phyloP scores from a whole-genome alignment of 345 rosid genomes.

The Rhizophora mangle region DNA sequence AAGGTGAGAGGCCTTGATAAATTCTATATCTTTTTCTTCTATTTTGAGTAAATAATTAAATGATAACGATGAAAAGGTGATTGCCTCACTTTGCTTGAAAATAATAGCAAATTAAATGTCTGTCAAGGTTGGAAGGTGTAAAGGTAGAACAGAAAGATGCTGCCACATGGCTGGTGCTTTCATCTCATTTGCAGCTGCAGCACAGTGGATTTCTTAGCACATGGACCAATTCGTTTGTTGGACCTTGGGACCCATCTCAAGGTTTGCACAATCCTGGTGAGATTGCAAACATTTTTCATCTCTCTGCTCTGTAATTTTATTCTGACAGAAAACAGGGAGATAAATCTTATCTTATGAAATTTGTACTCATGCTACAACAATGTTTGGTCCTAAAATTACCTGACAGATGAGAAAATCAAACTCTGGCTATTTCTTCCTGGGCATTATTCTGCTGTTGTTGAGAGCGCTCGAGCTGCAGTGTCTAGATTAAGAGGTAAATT shows the following conservation, averaged over 20 bases:
- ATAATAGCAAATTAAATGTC: constrained; percentile 11
- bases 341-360: too few species aligned
- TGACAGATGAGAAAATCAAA: constrained; percentile 91
- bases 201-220: constrained; percentile 82
- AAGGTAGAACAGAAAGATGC: constrained; percentile 83
- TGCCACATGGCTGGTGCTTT: constrained; percentile 75
- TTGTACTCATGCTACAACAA: not conserved
- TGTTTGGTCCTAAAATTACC: constrained; percentile 7
- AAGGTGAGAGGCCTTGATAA: constrained; percentile 45
- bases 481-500: constrained; percentile 78
- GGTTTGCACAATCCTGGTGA: constrained; percentile 97
- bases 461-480: constrained; percentile 75
- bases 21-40: not conserved
- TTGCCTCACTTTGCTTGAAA: constrained; percentile 9
- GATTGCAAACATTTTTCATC: constrained; percentile 14
- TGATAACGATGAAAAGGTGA: not conserved
- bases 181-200: constrained; percentile 83
- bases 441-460: constrained; percentile 59
- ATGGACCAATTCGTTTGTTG: constrained; percentile 99
- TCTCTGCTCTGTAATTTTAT: not conserved
- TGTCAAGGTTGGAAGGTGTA: constrained; percentile 42
- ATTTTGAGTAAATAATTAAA: not conserved
- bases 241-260: constrained; percentile 99
- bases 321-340: too few species aligned
- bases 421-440: constrained; percentile 99